phyloP scores from a whole-genome alignment of 495 filamentous ascomycete species.

The Oidiodendron maius region DNA sequence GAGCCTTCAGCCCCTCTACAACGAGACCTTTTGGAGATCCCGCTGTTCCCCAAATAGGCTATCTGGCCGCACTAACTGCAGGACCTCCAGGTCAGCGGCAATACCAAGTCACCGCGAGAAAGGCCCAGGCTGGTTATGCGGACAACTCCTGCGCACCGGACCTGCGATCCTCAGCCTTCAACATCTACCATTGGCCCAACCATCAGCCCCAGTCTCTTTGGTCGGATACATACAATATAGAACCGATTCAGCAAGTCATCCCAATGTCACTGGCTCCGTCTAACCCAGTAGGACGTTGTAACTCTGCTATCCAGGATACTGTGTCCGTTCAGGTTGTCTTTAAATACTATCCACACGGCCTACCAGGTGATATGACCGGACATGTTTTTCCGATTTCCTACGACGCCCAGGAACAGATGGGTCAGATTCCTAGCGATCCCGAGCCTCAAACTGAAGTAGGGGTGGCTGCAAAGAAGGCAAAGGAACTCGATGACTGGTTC shows the following conservation, averaged over 20 bases:
- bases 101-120: neutral
- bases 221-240: neutral
- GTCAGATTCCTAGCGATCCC: neutral
- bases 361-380: constrained; percentile 11
- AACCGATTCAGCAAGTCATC: neutral
- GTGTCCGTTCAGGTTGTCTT: neutral
- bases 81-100: constrained; percentile 25
- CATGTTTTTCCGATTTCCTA: neutral
- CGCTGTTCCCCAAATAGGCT: constrained; percentile 7
- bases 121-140: neutral
- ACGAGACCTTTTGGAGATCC: neutral
- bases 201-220: neutral
- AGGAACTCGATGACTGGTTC: constrained; percentile 12
- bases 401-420: neutral
- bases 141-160: neutral
- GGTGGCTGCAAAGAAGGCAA: neutral
- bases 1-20: neutral
- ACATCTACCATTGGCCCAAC: neutral
- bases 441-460: neutral
- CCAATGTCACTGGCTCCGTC: neutral
- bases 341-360: constrained; percentile 18
- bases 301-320: constrained; percentile 9
- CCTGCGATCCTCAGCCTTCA: neutral
- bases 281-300: neutral
- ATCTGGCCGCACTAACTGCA: constrained; percentile 23